Conservation (phyloP, 257 asterid species). For the Verbena officinalis region DNA sequence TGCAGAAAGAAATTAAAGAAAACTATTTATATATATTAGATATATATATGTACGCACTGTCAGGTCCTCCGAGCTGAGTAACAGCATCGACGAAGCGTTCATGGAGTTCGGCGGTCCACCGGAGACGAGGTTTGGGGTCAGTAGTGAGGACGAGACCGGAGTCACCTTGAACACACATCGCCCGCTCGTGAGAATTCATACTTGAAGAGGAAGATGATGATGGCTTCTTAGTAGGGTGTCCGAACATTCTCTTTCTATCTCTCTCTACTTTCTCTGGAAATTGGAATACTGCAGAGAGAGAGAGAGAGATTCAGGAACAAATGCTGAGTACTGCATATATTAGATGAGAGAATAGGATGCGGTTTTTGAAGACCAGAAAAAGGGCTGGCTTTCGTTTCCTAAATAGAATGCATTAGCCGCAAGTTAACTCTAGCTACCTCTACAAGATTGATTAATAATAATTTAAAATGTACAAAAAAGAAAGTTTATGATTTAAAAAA, state of each 20-base stretch:
- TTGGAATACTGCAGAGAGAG: conserved; percentile 9
- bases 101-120: conserved; percentile 94
- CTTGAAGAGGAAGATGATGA: no score
- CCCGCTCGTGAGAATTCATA: conserved; percentile 48
- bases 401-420: conserved; percentile 19
- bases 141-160: conserved; percentile 94
- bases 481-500: neutral
- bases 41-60: conserved; percentile 47
- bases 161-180: conserved; percentile 62
- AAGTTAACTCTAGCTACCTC: conserved; percentile 25
- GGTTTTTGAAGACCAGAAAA: conserved; percentile 32
- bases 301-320: conserved; percentile 41
- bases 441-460: no score
- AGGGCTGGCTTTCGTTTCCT: conserved; percentile 24
- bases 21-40: neutral
- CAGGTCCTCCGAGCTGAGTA: conserved; percentile 92
- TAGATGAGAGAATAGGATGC: conserved; percentile 42
- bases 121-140: conserved; percentile 91
- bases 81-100: conserved; percentile 95
- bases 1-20: no score
- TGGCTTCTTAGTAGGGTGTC: conserved; percentile 52
- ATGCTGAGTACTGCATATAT: conserved; percentile 34
- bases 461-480: neutral
- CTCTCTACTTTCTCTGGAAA: conserved; percentile 16
- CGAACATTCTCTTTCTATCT: conserved; percentile 44